These are phyloP conservation scores for Arabidopsis thaliana DNA, from an alignment of 345 rosid genomes.

Conservation along the genomic window TAIR10.1 NC_003076.8:21335001-21335500, in stretches of 20 bases:
- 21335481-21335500: neutral
- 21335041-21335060: neutral
- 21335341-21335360: conserved; percentile 90
- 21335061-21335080: conserved; percentile 1
- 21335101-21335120: neutral
- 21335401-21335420: conserved; percentile 84
- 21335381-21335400: conserved; percentile 96
- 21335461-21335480: neutral
- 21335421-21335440: conserved; percentile 51
- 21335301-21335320: conserved; percentile 80
- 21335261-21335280: neutral
- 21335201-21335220: neutral
- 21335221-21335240: neutral
- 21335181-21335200: conserved; percentile 87
- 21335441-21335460: neutral
- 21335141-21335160: conserved; percentile 89
- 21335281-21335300: conserved; percentile 42
- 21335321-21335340: conserved; percentile 80
- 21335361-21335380: conserved; percentile 80
- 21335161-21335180: conserved; percentile 83
- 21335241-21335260: neutral
- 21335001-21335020: conserved; percentile 46
- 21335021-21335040: conserved; percentile 19
- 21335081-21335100: neutral
- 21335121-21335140: conserved; percentile 44